Conservation (phyloP, 2,329 filamentous ascomycete genomes). For the Neopestalotiopsis rosae region DNA sequence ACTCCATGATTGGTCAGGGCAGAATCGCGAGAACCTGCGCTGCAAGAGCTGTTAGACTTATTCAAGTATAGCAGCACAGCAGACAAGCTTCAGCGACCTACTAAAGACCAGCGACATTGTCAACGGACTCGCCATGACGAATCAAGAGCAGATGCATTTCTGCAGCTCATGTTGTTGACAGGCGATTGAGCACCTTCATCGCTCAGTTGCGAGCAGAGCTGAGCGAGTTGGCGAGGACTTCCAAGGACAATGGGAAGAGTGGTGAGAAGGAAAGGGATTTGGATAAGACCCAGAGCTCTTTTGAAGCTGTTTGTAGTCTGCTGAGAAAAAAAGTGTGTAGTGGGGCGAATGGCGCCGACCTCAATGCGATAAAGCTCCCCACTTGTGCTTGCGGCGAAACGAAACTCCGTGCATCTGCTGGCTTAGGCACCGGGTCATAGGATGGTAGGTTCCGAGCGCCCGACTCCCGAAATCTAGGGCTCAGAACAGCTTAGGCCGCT, state of each 20-base stretch:
- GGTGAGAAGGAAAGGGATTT: neutral
- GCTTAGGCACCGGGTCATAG: neutral
- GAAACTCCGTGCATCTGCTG: neutral
- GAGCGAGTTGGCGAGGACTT: neutral
- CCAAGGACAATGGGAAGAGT: conserved; percentile 4
- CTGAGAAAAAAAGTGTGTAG: conserved; percentile 2
- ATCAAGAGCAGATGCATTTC: conserved; percentile 71
- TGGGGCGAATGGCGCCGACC: neutral
- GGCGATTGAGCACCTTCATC: conserved; percentile 2
- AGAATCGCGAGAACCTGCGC: conserved; percentile 82
- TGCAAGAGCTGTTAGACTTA: conserved; percentile 42
- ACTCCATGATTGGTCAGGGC: conserved; percentile 81
- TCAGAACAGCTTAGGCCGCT: neutral
- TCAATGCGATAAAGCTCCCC: neutral
- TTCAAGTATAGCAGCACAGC: neutral
- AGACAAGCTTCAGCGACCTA: conserved; percentile 43
- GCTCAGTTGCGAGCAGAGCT: conserved; percentile 20
- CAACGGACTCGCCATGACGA: conserved; percentile 87
- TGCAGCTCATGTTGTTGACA: conserved; percentile 29
- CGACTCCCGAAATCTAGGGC: neutral
- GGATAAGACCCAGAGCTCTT: neutral
- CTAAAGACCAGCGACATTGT: conserved; percentile 83
- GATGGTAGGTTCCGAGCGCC: neutral
- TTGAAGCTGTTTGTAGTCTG: neutral
- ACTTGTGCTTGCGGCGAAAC: neutral